These are phyloP conservation scores for Moesziomyces globuligerus DNA, from an alignment of 1,284 basidiomycete genomes.

Conservation along the genomic window DNA sequence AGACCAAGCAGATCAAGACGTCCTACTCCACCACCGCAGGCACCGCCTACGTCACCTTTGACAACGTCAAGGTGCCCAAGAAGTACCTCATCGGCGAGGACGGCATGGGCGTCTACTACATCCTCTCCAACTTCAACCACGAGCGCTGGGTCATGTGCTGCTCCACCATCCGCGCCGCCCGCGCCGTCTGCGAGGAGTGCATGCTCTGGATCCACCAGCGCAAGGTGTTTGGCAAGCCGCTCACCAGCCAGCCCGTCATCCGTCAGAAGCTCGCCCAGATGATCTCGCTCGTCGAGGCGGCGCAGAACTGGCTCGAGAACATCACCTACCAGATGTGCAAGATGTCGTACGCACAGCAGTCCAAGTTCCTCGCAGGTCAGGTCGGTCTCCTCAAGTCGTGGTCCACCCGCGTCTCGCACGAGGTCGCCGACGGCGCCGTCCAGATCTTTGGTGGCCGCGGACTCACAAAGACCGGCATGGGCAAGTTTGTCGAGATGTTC, in stretches of 20 bases:
- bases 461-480: constrained; percentile 76
- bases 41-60: constrained; percentile 86
- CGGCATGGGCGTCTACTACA: constrained; percentile 82
- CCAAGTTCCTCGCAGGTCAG: constrained; percentile 72
- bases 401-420: constrained; percentile 64
- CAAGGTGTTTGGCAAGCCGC: constrained; percentile 71
- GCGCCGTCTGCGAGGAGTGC: constrained; percentile 60
- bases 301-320: constrained; percentile 88
- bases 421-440: constrained; percentile 79
- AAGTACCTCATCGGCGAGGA: constrained; percentile 86
- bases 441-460: constrained; percentile 78
- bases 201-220: constrained; percentile 66
- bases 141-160: constrained; percentile 76
- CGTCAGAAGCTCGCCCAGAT: constrained; percentile 83
- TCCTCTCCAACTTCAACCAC: constrained; percentile 70
- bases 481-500: constrained; percentile 70
- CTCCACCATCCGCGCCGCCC: constrained; percentile 74
- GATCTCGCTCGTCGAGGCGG: constrained; percentile 83
- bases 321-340: constrained; percentile 91
- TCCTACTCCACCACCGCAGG: constrained; percentile 68
- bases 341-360: constrained; percentile 78
- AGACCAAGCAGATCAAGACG: constrained; percentile 82
- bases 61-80: constrained; percentile 85
- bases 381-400: constrained; percentile 78
- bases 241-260: constrained; percentile 83